A percentile compares a stretch with the other conserved stretches of the same genome.
These are phyloP conservation scores for Camelina neglecta DNA, from an alignment of 345 rosid species.

Conservation along the genomic window DNA sequence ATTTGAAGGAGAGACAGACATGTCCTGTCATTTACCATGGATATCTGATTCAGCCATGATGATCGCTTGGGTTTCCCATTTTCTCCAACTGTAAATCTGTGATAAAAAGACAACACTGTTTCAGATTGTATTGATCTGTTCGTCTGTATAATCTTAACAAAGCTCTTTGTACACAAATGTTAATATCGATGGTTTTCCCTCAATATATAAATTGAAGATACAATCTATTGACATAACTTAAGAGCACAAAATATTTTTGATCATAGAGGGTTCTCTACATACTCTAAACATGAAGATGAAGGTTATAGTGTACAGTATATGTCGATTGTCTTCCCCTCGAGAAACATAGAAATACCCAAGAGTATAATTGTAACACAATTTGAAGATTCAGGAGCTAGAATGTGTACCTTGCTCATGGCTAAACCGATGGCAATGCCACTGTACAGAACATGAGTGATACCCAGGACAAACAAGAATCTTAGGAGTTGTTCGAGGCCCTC, in stretches of 20 bases:
- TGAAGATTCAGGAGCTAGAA: slow-evolving; percentile 25
- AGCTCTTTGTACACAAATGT: neutral
- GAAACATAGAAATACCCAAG: neutral
- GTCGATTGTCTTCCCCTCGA: neutral
- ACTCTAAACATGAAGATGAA: neutral
- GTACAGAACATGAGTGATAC: slow-evolving; percentile 86
- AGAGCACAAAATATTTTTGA: neutral
- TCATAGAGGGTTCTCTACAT: neutral
- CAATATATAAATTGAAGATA: slow-evolving; percentile 6
- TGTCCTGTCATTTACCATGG: slow-evolving; percentile 53
- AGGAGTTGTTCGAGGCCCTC: slow-evolving; percentile 92
- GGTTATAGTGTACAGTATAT: neutral
- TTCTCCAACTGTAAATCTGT: slow-evolving; percentile 94
- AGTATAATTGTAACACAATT: slow-evolving; percentile 9
- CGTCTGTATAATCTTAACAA: neutral
- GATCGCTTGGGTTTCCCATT: slow-evolving; percentile 78
- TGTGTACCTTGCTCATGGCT: slow-evolving; percentile 89
- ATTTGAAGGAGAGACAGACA: slow-evolving; percentile 8
- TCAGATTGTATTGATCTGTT: slow-evolving; percentile 17
- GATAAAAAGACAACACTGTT: slow-evolving; percentile 27
- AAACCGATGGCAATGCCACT: slow-evolving; percentile 89
- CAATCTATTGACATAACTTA: slow-evolving; percentile 1
- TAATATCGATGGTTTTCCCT: neutral
- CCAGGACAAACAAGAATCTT: slow-evolving; percentile 86
- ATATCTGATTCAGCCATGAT: slow-evolving; percentile 55